Conservation (phyloP, 495 filamentous ascomycete genomes). For the Tuber aestivum region DNA sequence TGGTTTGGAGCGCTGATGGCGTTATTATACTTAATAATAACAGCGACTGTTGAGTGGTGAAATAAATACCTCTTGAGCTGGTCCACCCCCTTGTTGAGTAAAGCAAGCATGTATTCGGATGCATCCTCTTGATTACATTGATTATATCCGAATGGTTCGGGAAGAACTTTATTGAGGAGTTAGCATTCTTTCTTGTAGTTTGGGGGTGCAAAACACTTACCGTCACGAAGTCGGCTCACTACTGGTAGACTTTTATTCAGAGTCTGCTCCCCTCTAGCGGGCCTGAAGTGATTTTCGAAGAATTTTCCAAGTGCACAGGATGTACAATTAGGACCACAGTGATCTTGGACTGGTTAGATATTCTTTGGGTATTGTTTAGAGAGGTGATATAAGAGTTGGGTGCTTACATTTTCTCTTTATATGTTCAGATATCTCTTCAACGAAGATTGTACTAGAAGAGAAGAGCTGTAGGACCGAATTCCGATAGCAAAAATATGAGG, state of each 20-base stretch:
- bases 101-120: slow-evolving; percentile 35
- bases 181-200: slow-evolving; percentile 11
- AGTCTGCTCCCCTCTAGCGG: neutral
- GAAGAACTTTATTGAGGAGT: slow-evolving; percentile 17
- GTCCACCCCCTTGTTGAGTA: slow-evolving; percentile 24
- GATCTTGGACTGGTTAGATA: slow-evolving; percentile 12
- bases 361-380: neutral
- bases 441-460: slow-evolving; percentile 12
- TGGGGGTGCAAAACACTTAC: neutral
- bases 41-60: neutral
- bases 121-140: slow-evolving; percentile 28
- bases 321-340: slow-evolving; percentile 14
- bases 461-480: slow-evolving; percentile 36
- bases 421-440: slow-evolving; percentile 19
- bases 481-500: slow-evolving; percentile 27
- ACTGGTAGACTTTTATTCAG: slow-evolving; percentile 1
- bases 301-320: slow-evolving; percentile 25
- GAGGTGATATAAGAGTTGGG: no score
- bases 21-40: neutral
- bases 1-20: neutral
- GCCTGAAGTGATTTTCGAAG: slow-evolving; percentile 19
- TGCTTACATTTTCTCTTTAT: slow-evolving; percentile 14
- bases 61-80: slow-evolving; percentile 24
- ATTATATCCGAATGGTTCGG: slow-evolving; percentile 17
- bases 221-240: slow-evolving; percentile 8